Evolutionary conservation across 345 rosid genomes (phyloP), one percentile per base, ranked within the genome.

Genomic region (Eucalyptus microcorys): DNA sequence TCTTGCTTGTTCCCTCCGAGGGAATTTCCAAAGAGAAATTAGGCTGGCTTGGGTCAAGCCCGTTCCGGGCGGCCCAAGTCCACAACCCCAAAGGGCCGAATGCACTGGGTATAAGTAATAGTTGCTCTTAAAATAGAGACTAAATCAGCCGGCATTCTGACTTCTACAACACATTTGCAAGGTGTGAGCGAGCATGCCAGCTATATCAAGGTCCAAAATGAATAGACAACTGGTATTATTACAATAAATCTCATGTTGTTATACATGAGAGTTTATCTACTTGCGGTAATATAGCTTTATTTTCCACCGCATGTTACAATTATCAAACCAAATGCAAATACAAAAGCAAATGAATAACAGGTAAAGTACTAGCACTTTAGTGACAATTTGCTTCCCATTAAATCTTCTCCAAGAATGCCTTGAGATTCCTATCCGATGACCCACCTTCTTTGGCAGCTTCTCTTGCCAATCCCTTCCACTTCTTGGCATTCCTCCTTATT

Each of bases 391-490:
- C 81, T 71, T 71, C 81, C 45, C 21, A 17, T 37, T 71, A 43
- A 24, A 71, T 71, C 81, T 37, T 42, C 81, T 37, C 45, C 83
- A 71, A 37, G 83, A 71, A 71, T 19, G 83, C 83, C 92, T 90
- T 94, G 19, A 96, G 93, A 88, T 96, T 93, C 52, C 49, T 88
- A 42, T 91, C 91, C 1, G 95, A 94, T 15, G 99, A 93, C 15
- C 99, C 96, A 32, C 94, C 94, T 81, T 91, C 93, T 49, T 66
- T 89, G 16, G 91, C 91, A 8, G 95, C 94, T 24, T 91, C 94
- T 64, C 86, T 92, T 1, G 94, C 96, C 88, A 93, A 87, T n/a
- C 89, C 92, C 89, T 87, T 94, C 99, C 96, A 96, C 88, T 90
- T 92, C 68, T 55, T 80, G 2, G 94, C 91, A 80, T 93, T 96